Conservation (phyloP, 495 filamentous ascomycete genomes). For the Chaetomium cochliodes region DNA sequence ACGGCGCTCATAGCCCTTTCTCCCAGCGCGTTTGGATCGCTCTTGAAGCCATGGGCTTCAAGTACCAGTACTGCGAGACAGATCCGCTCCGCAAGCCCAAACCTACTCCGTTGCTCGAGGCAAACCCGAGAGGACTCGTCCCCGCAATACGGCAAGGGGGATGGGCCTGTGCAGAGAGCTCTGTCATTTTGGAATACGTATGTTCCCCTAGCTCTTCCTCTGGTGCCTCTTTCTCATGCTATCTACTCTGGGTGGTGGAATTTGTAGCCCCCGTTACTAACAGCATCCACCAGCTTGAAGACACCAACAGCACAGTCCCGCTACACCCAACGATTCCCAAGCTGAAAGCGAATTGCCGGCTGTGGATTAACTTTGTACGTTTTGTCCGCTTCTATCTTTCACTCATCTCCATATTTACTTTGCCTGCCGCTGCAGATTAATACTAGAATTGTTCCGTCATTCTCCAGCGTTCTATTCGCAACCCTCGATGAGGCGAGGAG, state of each 20-base stretch:
- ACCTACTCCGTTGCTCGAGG: conserved; percentile 70
- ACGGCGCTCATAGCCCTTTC: conserved; percentile 47
- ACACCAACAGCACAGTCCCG: conserved; percentile 59
- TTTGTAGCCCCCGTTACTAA: not conserved
- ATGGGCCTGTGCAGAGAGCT: conserved; percentile 86
- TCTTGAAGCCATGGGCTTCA: conserved; percentile 77
- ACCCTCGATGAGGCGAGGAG: conserved; percentile 65
- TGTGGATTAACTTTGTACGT: conserved; percentile 86
- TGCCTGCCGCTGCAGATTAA: conserved; percentile 61
- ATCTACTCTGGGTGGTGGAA: no score
- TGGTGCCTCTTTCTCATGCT: not conserved
- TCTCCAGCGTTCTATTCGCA: conserved; percentile 74
- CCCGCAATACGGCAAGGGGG: conserved; percentile 80
- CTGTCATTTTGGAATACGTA: conserved; percentile 88
- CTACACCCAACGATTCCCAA: conserved; percentile 70
- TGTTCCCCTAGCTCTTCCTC: not conserved
- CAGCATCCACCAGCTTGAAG: conserved; percentile 63
- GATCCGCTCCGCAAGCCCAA: conserved; percentile 77
- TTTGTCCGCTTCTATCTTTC: conserved; percentile 17
- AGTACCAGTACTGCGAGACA: conserved; percentile 90
- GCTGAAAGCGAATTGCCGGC: conserved; percentile 70
- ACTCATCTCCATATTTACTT: not conserved
- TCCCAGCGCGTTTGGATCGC: conserved; percentile 96
- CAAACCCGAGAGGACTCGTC: conserved; percentile 86
- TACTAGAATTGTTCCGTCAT: conserved; percentile 74